Evolutionary conservation across 2,329 filamentous ascomycete species (phyloP), one percentile per base, ranked within the genome.

Genomic region (Hypoxylon sp.): DNA sequence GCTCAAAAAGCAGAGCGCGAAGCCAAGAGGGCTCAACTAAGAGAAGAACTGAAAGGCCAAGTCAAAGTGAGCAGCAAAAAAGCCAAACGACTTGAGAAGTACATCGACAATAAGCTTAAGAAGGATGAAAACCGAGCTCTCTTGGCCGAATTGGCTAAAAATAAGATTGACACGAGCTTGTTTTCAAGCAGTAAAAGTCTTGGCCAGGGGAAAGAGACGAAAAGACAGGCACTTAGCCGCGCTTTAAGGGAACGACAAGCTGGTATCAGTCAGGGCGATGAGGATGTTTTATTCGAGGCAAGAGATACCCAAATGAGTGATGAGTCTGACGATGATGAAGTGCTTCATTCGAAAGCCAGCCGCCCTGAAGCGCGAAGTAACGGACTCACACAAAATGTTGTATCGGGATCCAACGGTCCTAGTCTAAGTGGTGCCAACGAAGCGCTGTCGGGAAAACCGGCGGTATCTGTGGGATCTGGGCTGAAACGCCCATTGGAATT

Each of bases 71-170:
- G 84, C 75, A 83, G 87, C 66, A 90, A 91, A 76, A 91, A 91
- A 78, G 87, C 88, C 5, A 91, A 91, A 80, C 84, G 89, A 1
- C 77, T 91, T 42, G 89, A 91, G 70, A 91, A 91, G 76, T 91
- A 91, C 77, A 90, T 91, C 71, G 94, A 98, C 75, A 96, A 88
- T 65, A 99, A 99, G 85, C 84, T 99, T 50, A 92, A 91, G 80
- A 98, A 97, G 80, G 96, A 99, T 77, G 95, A 98, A 80, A 97
- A 93, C 75, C 85, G 93, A 29, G 92, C 90, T 63, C 84, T 99
- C 31, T 85, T 98, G 74, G 92, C 92, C 77, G 94, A 96, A 78
- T 86, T 99, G 26, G 92, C 93, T 17, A 86, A 89, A 67, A 86
- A 89, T 60, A 94, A 92, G 76, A 88, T 96, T 72, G 94, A 98